Conservation (phyloP, 2,329 filamentous ascomycete species). For the Colletotrichum gloeosporioides region DNA sequence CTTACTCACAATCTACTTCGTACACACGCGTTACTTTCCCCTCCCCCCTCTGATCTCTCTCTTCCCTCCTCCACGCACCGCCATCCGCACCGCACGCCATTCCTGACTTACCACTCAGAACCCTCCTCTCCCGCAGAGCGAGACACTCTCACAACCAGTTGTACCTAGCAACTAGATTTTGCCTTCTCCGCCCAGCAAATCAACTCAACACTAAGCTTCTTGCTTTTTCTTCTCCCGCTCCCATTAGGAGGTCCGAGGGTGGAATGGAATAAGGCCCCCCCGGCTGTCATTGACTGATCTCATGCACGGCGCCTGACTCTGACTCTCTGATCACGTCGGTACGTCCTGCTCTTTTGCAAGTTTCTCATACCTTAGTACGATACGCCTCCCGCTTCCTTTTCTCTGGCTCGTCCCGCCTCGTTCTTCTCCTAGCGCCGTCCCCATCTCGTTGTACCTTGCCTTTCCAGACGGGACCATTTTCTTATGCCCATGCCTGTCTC, state of each 20-base stretch:
- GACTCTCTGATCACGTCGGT: constrained; percentile 8
- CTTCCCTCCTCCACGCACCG: neutral
- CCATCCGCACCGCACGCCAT: neutral
- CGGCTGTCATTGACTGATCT: constrained; percentile 21
- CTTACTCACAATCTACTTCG: neutral
- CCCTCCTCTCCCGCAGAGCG: neutral
- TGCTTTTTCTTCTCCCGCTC: constrained; percentile 8
- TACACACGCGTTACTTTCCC: constrained; percentile 1
- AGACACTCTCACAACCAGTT: neutral
- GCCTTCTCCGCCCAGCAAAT: constrained; percentile 12
- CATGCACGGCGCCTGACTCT: constrained; percentile 19
- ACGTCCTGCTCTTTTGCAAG: constrained; percentile 12
- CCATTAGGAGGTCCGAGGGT: constrained; percentile 19
- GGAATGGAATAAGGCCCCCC: constrained; percentile 19
- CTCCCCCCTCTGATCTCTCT: constrained; percentile 1
- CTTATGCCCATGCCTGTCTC: constrained; percentile 20
- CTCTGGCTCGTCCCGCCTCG: neutral
- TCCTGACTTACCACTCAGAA: neutral
- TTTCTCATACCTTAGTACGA: neutral
- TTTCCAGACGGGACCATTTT: constrained; percentile 10
- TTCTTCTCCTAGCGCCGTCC: neutral
- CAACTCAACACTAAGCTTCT: constrained; percentile 5
- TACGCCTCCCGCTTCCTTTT: neutral
- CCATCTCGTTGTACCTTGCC: neutral
- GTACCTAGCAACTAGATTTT: constrained; percentile 22